Evolutionary conservation across 345 rosid genomes (phyloP).

Genomic region (Ceriops tagal): DNA sequence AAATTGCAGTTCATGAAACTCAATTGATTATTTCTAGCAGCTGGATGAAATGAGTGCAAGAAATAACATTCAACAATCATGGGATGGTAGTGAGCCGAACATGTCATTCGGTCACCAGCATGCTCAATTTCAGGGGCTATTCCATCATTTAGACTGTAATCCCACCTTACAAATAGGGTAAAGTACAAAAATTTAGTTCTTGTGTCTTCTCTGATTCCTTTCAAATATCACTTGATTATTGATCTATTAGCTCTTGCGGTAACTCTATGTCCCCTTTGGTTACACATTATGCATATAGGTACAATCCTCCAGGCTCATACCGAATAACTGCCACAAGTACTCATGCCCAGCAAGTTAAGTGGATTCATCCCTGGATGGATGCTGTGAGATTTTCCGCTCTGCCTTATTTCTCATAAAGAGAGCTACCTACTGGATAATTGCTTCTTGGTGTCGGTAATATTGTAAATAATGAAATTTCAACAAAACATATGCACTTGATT

Average conservation of each 20-base stretch:
- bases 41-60: slow-evolving; percentile 60
- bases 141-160: slow-evolving; percentile 77
- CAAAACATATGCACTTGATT: slow-evolving; percentile 12
- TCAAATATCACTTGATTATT: neutral
- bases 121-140: slow-evolving; percentile 64
- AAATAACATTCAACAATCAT: slow-evolving; percentile 48
- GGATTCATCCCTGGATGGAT: slow-evolving; percentile 59
- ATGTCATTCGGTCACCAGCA: slow-evolving; percentile 58
- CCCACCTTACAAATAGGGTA: slow-evolving; percentile 97
- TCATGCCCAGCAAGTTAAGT: slow-evolving; percentile 54
- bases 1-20: no score
- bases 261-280: neutral
- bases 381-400: slow-evolving; percentile 46
- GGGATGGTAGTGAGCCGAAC: slow-evolving; percentile 74
- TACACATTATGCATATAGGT: slow-evolving; percentile 39
- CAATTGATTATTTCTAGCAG: no score
- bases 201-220: neutral
- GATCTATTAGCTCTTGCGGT: neutral
- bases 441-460: slow-evolving; percentile 22
- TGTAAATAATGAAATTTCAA: slow-evolving; percentile 31
- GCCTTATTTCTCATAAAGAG: slow-evolving; percentile 7
- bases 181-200: neutral
- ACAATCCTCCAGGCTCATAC: slow-evolving; percentile 58
- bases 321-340: slow-evolving; percentile 50
- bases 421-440: neutral